Evolutionary conservation across 2,329 filamentous ascomycete genomes (phyloP), one percentile per base, ranked within the genome.

Genomic region (Xylariaceae sp.): DNA sequence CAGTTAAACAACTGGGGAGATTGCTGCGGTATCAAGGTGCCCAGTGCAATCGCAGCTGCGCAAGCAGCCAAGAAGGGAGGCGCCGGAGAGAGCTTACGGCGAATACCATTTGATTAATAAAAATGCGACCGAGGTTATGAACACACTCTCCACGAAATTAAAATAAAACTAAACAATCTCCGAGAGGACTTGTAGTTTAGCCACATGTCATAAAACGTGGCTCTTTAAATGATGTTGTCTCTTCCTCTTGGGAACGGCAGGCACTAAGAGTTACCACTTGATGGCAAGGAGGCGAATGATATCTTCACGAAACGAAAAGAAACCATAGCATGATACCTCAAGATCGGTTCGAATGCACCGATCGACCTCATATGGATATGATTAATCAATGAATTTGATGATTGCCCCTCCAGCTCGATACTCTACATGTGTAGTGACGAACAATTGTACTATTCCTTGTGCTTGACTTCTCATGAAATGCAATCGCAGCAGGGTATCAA

Each of bases 1-100:
- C 84, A 88, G 47, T 83, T 84, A 44, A 85, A 80, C 53, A 86
- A 85, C 19, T 99, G 95, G 91, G 94, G 94, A 4, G 95, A 99
- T 74, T 99, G 95, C 74, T 99, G 95, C 72, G 95, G 95, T 23
- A 99, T 99, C 75, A 94, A 96, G 68, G 95, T 99, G 14, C 96
- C 95, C 0, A 96, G 93, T 71, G 94, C 92, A 50, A 83, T 98
- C 55, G 96, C 93, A 24, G 96, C 95, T 1, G 91, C 91, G 12
- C 88, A 92, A 65, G 94, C 96, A 76, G 88, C 90, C 82, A 88
- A 85, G 79, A 98, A 96, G 79, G 82, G 81, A 52, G 87, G 82
- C 14, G 81, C 78, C 36, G 82, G 75, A 6, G 80, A 86, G 58
- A 76, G 79, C 14, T 72, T 96, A 65, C 83, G 91, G 63, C 84